These are phyloP conservation scores for Boletus edulis DNA, from an alignment of 768 basidiomycete genomes.

Conservation along the genomic window DNA sequence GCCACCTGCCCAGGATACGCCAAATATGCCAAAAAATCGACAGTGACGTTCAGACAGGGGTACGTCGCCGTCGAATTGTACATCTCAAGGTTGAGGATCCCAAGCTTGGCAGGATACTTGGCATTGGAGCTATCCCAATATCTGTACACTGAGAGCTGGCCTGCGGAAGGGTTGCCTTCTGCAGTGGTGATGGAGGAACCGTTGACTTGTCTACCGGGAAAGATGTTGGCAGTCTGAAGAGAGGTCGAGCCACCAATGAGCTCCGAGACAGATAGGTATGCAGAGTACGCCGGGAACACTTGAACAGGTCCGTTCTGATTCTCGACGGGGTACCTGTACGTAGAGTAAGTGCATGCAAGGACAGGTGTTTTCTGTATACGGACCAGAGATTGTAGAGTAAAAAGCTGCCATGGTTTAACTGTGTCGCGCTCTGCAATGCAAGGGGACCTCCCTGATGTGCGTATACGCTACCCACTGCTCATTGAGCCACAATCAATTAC, in stretches of 20 bases:
- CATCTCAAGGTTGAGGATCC: slow-evolving; percentile 49
- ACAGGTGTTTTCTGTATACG: neutral
- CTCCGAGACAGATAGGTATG: slow-evolving; percentile 52
- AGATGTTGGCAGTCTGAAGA: slow-evolving; percentile 47
- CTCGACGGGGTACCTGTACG: slow-evolving; percentile 44
- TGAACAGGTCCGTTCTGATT: slow-evolving; percentile 47
- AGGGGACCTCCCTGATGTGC: slow-evolving; percentile 56
- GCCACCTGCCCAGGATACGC: slow-evolving; percentile 25
- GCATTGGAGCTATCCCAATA: slow-evolving; percentile 41
- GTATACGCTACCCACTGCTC: slow-evolving; percentile 36
- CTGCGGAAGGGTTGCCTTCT: slow-evolving; percentile 43
- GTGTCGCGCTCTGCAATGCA: slow-evolving; percentile 47
- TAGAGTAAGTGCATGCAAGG: neutral
- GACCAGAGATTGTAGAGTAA: slow-evolving; percentile 48
- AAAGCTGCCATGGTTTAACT: slow-evolving; percentile 29
- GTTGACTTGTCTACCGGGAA: slow-evolving; percentile 49
- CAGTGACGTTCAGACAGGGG: slow-evolving; percentile 40
- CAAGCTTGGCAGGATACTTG: slow-evolving; percentile 43
- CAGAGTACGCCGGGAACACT: slow-evolving; percentile 52
- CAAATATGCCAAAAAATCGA: slow-evolving; percentile 46
- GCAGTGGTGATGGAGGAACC: slow-evolving; percentile 53
- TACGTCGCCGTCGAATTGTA: slow-evolving; percentile 46
- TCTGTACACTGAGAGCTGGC: slow-evolving; percentile 51
- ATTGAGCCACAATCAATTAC: neutral
- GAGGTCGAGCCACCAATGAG: slow-evolving; percentile 44